These are phyloP conservation scores for Aspergillus ellipticus DNA, from an alignment of 495 filamentous ascomycete genomes.

Conservation along the genomic window DNA sequence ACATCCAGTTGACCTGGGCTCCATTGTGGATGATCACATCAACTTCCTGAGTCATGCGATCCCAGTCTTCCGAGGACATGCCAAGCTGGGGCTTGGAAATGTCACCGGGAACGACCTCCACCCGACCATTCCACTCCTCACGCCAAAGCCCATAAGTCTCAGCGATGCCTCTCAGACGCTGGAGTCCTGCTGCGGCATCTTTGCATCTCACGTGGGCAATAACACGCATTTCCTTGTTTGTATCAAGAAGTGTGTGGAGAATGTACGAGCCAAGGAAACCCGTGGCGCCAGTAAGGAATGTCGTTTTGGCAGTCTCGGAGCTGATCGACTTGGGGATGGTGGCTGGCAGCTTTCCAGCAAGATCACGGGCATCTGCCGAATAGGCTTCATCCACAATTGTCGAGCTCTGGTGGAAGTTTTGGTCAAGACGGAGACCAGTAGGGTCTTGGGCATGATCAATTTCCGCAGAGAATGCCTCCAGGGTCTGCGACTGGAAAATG, in stretches of 20 bases:
- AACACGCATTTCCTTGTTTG: constrained; percentile 24
- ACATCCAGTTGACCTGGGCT: constrained; percentile 83
- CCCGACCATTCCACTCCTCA: constrained; percentile 58
- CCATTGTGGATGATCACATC: constrained; percentile 91
- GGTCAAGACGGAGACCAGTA: too few relatives aligned
- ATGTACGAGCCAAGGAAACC: constrained; percentile 88
- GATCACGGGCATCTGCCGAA: constrained; percentile 59
- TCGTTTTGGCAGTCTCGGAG: constrained; percentile 39
- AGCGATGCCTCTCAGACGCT: constrained; percentile 44
- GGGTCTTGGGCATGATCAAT: constrained; percentile 60
- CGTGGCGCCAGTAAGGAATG: constrained; percentile 87
- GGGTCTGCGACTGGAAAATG: constrained; percentile 72
- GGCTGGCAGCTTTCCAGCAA: constrained; percentile 49
- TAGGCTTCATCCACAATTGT: constrained; percentile 52
- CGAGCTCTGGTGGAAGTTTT: not conserved
- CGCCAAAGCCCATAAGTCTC: constrained; percentile 76
- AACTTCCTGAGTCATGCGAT: constrained; percentile 57
- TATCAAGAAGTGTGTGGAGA: constrained; percentile 66
- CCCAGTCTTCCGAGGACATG: constrained; percentile 58
- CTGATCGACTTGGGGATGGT: constrained; percentile 28
- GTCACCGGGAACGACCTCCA: constrained; percentile 69
- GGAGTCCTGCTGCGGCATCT: constrained; percentile 59
- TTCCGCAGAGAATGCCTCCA: constrained; percentile 68
- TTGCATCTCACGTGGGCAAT: constrained; percentile 41
- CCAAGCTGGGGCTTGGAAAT: constrained; percentile 70